A percentile compares a stretch with the other conserved stretches of the same genome.
Conservation (phyloP, 208 protist species). For the Acanthamoeba castellanii region DNA sequence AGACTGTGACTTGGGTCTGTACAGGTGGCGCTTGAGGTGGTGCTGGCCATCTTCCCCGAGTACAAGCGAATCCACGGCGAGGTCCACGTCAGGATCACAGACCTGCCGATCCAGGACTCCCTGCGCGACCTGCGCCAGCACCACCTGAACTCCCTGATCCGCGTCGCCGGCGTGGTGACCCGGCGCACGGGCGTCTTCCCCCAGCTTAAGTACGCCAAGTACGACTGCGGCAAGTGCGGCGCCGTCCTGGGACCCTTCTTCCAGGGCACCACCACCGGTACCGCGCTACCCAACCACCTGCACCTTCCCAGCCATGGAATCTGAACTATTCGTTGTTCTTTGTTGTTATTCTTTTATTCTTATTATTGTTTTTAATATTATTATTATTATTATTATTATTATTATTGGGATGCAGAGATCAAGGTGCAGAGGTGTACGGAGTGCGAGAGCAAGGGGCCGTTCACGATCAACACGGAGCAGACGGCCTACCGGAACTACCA, state of each 20-base stretch:
- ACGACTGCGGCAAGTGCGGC: conserved; percentile 96
- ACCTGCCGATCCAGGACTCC: conserved; percentile 97
- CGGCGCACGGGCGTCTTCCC: conserved; percentile 98
- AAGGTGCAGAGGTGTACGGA: conserved; percentile 84
- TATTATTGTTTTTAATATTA: too few species aligned
- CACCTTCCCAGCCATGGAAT: not conserved
- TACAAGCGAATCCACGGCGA: conserved; percentile 94
- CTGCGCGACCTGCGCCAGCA: conserved; percentile 97
- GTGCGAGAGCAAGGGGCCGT: conserved; percentile 92
- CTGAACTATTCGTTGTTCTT: too few species aligned
- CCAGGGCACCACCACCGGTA: conserved; percentile 41
- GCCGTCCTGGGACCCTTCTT: conserved; percentile 84
- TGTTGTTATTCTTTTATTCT: too few species aligned
- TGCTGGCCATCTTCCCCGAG: conserved; percentile 93
- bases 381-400: too few species aligned
- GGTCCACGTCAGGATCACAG: conserved; percentile 97
- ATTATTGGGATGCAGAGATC: conserved; percentile 6
- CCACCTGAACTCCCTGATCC: conserved; percentile 98
- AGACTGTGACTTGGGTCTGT: not conserved
- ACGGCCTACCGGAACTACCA: conserved; percentile 99
- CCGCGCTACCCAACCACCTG: conserved; percentile 9
- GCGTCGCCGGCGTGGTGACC: conserved; percentile 98
- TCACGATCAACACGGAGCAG: conserved; percentile 95
- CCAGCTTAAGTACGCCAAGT: conserved; percentile 97
- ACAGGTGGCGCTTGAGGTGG: conserved; percentile 89